A percentile compares a stretch with the other conserved stretches of the same genome.
Evolutionary conservation across 1,139 yeast genomes (phyloP).

Genomic region (Protomyces macrosporus): DNA sequence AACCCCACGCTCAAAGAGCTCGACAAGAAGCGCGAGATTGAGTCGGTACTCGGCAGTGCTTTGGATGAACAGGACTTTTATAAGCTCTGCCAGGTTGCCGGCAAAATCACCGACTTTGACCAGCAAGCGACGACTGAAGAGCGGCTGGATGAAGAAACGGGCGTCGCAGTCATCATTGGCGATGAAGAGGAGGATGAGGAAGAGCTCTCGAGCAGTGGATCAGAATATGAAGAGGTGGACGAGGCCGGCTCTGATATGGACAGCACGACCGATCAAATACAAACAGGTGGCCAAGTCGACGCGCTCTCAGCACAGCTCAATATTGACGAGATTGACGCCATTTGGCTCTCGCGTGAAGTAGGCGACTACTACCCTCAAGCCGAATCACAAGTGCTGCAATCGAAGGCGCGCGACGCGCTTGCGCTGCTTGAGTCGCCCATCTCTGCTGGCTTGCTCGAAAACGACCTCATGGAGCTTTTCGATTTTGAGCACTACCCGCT

Average conservation of each 20-base stretch:
- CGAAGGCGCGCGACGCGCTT: constrained; percentile 37
- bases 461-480: constrained; percentile 48
- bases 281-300: constrained; percentile 29
- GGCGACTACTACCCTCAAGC: constrained; percentile 36
- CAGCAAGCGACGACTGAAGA: constrained; percentile 35
- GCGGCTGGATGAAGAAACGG: constrained; percentile 43
- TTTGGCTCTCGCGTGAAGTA: constrained; percentile 49
- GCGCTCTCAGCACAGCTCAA: constrained; percentile 32
- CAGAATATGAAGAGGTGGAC: constrained; percentile 38
- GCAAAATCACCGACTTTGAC: constrained; percentile 55
- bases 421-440: constrained; percentile 40
- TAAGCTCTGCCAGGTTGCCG: constrained; percentile 49
- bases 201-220: constrained; percentile 35
- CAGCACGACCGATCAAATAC: constrained; percentile 27
- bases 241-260: constrained; percentile 36
- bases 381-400: constrained; percentile 43
- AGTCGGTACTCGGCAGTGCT: constrained; percentile 47
- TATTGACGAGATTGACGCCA: constrained; percentile 44
- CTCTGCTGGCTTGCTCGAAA: constrained; percentile 48
- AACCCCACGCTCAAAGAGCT: constrained; percentile 45
- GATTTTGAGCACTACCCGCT: constrained; percentile 48
- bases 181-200: constrained; percentile 42
- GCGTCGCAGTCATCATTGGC: constrained; percentile 47
- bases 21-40: constrained; percentile 43
- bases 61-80: constrained; percentile 50